These are phyloP conservation scores for Exophiala aquamarina DNA, from an alignment of 2,329 filamentous ascomycete species.

Conservation along the genomic window DNA sequence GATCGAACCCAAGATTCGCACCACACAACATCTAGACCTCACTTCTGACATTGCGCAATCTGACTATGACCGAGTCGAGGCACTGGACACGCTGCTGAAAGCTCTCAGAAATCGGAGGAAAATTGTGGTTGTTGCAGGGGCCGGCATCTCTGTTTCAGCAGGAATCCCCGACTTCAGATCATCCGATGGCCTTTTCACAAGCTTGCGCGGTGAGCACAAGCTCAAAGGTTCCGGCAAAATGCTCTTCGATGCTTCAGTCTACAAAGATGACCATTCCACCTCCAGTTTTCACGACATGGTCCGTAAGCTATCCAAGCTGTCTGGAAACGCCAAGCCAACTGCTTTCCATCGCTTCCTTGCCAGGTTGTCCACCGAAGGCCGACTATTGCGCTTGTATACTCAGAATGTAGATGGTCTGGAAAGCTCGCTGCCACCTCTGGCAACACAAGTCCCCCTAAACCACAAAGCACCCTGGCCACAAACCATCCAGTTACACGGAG, in stretches of 20 bases:
- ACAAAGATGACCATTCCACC: conserved; percentile 86
- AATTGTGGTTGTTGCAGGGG: conserved; percentile 94
- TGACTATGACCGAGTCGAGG: conserved; percentile 53
- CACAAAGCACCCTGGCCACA: conserved; percentile 88
- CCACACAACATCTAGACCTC: conserved; percentile 79
- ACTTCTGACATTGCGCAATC: conserved; percentile 33
- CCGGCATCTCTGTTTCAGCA: conserved; percentile 94
- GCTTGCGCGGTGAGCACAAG: conserved; percentile 81
- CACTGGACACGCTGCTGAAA: conserved; percentile 69
- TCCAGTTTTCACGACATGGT: conserved; percentile 96
- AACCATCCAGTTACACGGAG: conserved; percentile 91
- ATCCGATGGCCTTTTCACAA: conserved; percentile 82
- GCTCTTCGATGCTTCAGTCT: conserved; percentile 95
- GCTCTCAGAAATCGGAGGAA: conserved; percentile 86
- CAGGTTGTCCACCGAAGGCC: conserved; percentile 81
- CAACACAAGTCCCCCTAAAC: conserved; percentile 77
- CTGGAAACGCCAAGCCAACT: conserved; percentile 75
- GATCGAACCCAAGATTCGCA: conserved; percentile 65
- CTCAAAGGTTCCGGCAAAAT: conserved; percentile 92
- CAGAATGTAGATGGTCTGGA: conserved; percentile 98
- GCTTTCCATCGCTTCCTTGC: conserved; percentile 92
- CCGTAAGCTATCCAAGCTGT: conserved; percentile 77
- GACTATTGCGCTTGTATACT: conserved; percentile 85
- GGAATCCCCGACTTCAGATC: conserved; percentile 98
- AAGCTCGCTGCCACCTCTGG: conserved; percentile 74